phyloP scores from a whole-genome alignment of 2,329 filamentous ascomycete species.

The Fusarium albidum region DNA sequence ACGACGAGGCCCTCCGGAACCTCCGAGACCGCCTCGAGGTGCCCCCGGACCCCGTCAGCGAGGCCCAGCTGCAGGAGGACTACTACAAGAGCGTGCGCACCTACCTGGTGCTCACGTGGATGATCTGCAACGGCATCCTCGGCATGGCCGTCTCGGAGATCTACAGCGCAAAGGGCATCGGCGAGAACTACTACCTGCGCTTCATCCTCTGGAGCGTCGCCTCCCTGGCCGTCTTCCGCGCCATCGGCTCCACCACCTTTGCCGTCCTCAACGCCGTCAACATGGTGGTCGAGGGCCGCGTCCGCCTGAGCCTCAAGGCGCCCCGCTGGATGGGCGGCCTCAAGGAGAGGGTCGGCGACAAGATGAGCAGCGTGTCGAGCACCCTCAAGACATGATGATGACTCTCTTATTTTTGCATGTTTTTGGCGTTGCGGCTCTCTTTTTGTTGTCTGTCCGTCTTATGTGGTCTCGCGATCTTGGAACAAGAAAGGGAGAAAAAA shows the following conservation, averaged over 20 bases:
- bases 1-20: conserved; percentile 96
- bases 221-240: conserved; percentile 84
- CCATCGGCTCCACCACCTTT: conserved; percentile 82
- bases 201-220: conserved; percentile 96
- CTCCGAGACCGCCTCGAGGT: conserved; percentile 93
- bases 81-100: conserved; percentile 98
- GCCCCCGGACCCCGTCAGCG: conserved; percentile 64
- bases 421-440: conserved; percentile 16
- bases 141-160: conserved; percentile 93
- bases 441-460: conserved; percentile 8
- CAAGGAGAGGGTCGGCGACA: conserved; percentile 55
- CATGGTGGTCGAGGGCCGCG: conserved; percentile 84
- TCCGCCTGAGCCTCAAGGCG: conserved; percentile 66
- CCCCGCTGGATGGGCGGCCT: conserved; percentile 59
- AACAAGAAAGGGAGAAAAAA: too few relatives aligned
- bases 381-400: conserved; percentile 48
- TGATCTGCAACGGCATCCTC: conserved; percentile 88
- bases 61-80: conserved; percentile 92
- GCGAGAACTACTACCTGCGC: conserved; percentile 86
- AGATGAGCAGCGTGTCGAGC: conserved; percentile 58
- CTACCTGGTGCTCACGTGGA: conserved; percentile 97
- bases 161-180: conserved; percentile 76
- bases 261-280: conserved; percentile 85
- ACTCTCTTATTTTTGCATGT: background rate
- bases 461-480: too few relatives aligned